Percentiles rank a stretch among this genome's conserved stretches.
phyloP scores from a whole-genome alignment of 768 basidiomycete genomes.

The Tylopilus sp. region DNA sequence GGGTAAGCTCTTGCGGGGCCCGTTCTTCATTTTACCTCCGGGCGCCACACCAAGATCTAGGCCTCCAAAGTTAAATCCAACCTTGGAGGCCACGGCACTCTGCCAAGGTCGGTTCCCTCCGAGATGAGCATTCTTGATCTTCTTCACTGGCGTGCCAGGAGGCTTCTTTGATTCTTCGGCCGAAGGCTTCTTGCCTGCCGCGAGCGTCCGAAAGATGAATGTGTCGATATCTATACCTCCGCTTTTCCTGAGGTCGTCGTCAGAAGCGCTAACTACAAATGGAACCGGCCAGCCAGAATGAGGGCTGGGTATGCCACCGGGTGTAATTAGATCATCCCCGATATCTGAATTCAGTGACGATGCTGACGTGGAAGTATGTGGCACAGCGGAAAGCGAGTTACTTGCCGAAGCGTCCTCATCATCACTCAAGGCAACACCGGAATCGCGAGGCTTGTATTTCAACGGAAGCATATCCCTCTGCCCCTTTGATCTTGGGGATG shows the following conservation, averaged over 20 bases:
- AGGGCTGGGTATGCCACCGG: constrained; percentile 50
- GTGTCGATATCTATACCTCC: constrained; percentile 53
- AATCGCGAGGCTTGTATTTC: constrained; percentile 73
- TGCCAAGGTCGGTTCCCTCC: constrained; percentile 70
- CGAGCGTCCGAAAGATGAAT: constrained; percentile 70
- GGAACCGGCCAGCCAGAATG: constrained; percentile 63
- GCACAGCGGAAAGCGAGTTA: constrained; percentile 38
- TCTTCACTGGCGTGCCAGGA: constrained; percentile 84
- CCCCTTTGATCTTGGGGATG: constrained; percentile 45
- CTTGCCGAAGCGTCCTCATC: constrained; percentile 40
- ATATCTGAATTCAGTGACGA: constrained; percentile 55
- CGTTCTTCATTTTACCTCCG: constrained; percentile 42
- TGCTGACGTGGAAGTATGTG: constrained; percentile 58
- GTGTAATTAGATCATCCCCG: constrained; percentile 70
- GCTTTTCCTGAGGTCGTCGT: constrained; percentile 31
- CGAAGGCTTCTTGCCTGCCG: constrained; percentile 50
- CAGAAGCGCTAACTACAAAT: constrained; percentile 36
- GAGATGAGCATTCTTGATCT: constrained; percentile 55
- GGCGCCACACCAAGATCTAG: constrained; percentile 36
- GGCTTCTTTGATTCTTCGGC: constrained; percentile 50
- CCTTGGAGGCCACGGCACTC: constrained; percentile 70
- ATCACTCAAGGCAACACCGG: constrained; percentile 59
- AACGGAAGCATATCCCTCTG: constrained; percentile 41
- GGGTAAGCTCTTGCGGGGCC: constrained; percentile 70
- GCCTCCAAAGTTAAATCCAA: constrained; percentile 48